These are phyloP conservation scores for Rhynchospora pubera DNA, from an alignment of 176 grass and related monocot genomes.

Conservation along the genomic window DNA sequence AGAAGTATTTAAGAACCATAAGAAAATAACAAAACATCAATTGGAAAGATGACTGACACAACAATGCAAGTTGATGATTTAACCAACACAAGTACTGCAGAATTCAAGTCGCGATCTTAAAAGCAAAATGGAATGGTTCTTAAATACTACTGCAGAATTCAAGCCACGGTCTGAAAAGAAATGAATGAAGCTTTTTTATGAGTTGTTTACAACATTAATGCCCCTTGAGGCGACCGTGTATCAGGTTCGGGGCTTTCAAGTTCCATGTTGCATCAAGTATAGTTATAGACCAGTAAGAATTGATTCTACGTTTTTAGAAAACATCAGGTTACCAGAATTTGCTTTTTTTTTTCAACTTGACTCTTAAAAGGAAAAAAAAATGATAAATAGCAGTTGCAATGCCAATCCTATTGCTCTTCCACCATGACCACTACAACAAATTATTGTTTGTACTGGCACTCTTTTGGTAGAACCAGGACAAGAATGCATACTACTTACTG, in stretches of 20 bases:
- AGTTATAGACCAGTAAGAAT: background rate
- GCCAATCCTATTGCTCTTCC: background rate
- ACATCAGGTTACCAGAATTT: no score
- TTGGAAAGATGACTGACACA: background rate
- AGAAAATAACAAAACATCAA: background rate
- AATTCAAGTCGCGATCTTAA: background rate
- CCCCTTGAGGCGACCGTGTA: background rate
- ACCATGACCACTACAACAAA: background rate
- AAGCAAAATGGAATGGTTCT: background rate
- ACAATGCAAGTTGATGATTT: background rate
- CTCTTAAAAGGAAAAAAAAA: background rate
- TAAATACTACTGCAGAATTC: background rate
- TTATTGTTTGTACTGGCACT: background rate
- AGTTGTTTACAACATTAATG: background rate
- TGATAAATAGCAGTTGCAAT: background rate
- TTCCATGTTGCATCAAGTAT: background rate
- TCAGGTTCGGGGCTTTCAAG: background rate
- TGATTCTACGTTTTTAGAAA: background rate
- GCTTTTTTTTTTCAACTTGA: no score
- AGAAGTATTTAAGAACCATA: background rate
- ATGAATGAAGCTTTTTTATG: background rate
- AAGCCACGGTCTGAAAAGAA: background rate
- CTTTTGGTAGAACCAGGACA: background rate
- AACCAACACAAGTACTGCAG: background rate
- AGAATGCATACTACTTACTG: background rate